Base-by-base conservation (phyloP, 352 stramenopile genomes). In the Pythium aquatile region DNA sequence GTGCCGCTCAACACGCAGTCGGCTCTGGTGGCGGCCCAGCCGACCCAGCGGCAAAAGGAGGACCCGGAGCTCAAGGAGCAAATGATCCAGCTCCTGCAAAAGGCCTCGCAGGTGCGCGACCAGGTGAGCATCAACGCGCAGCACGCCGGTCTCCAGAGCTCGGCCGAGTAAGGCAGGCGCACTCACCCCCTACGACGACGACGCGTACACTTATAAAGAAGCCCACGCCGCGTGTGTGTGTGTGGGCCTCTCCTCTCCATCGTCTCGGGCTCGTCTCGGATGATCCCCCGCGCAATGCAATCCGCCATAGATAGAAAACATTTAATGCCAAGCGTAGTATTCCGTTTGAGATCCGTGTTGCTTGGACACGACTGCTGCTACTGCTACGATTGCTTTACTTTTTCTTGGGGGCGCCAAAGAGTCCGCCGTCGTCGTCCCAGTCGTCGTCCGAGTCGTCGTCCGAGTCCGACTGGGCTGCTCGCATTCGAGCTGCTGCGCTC, bases 21-120 rank as follows among this genome's bases (percentile, higher is more conserved):
- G 11, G 74, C 88, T 33, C 17, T 68, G 65, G 73, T 90, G 10
- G 78, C 86, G 42, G 54, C 42, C n/a, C 54, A 63, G 61, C 65
- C 63, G 11, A 70, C 66, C 16, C 51, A 30, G 56, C 62, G 40
- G 56, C 39, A 61, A 69, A 44, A 81, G 76, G 85, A 94, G 65
- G 83, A 94, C 62, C 80, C 78, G 17, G 78, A 82, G 59, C 74
- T 92, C 2, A 91, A 94, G 65, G 83, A 92, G 68, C 85, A 94
- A 52, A 94, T 94, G 85, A 91, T 94, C 62, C 80, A 94, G 66
- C 66, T 94, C 33, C 66, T 94, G 52, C 83, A 92, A 7, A 91
- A 94, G 73, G 84, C 85, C 7, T 91, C 85, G 3, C 81, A 90
- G 29, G 84, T 91, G 59, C 85, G 83, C 20, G 80, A 92, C 57